Evolutionary conservation across 129 eudicot genomes (phyloP).

Genomic region (Rutidosis leptorrhynchoides): DNA sequence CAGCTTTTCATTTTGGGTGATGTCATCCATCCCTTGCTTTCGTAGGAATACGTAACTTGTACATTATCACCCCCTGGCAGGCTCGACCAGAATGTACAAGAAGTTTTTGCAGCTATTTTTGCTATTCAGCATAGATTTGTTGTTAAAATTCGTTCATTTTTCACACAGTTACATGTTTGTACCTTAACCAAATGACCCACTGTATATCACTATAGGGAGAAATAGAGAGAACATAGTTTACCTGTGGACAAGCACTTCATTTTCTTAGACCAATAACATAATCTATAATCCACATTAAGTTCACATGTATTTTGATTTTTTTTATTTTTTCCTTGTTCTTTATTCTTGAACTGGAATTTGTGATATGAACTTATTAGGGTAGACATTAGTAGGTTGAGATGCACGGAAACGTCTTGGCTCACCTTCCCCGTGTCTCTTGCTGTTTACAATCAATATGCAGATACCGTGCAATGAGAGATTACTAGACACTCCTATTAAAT

Average conservation of each 20-base stretch:
- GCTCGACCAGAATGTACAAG: neutral
- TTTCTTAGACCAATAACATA: neutral
- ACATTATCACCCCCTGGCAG: neutral
- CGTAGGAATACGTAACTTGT: conserved; percentile 24
- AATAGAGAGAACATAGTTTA: neutral
- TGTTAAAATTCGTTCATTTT: neutral
- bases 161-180: neutral
- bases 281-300: neutral
- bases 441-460: no score
- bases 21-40: neutral
- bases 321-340: no score
- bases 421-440: neutral
- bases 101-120: neutral
- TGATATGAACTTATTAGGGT: neutral
- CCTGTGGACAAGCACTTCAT: neutral
- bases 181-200: neutral
- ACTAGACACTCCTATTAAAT: no score
- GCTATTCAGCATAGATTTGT: neutral
- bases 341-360: neutral
- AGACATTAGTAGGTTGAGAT: neutral
- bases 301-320: neutral
- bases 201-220: neutral
- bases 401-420: neutral
- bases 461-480: no score
- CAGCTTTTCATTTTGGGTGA: conserved; percentile 79